Base-by-base conservation (phyloP, 2,329 filamentous ascomycete genomes). In the Apiospora kogelbergensis region DNA sequence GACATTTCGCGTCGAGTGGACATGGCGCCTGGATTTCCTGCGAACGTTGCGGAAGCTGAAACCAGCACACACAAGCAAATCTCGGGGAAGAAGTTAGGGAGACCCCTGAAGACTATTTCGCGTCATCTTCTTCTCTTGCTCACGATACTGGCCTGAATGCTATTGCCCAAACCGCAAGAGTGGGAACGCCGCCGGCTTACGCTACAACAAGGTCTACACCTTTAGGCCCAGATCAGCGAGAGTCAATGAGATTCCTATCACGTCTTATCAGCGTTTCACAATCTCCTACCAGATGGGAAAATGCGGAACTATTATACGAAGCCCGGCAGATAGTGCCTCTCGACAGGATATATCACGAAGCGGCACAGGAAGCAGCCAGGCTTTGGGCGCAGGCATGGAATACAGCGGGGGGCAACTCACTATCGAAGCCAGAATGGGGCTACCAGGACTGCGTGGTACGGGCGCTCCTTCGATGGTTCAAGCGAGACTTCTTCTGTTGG, bases 401-500 rank as follows among this genome's bases (percentile, higher is more conserved):
- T 45, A 20, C 4, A n/a, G 6, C 17, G n/a, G 42, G 20, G 42
- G 42, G 17, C 42, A n/a, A 3, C 9, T 4, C 42, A 45, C 2
- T 7, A 45, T 7, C 89, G 73, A 92, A 92, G 79, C 89, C 95
- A 1, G 92, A 94, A 83, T 98, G 95, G 95, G 95, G 95, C 69
- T 98, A 98, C 78, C 95, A 98, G 81, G 96, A 99, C 82, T 99
- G 95, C 80, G 63, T 57, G 60, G 26, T 68, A 15, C 42, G 79
- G 46, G 24, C n/a, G n/a, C 44, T 66, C 24, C 66, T 24, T 69
- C 94, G 93, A 81, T 98, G 96, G 96, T 99, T 98, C 84, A 97
- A 96, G 83, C 88, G 92, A 72, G 91, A 92, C 9, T 98, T 98
- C 83, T 98, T 98, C 82, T 90, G 92, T 70, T 99, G 95, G 91